Evolutionary conservation across 306 rosid species (phyloP).

Genomic region (Cicer chorassanicum): DNA sequence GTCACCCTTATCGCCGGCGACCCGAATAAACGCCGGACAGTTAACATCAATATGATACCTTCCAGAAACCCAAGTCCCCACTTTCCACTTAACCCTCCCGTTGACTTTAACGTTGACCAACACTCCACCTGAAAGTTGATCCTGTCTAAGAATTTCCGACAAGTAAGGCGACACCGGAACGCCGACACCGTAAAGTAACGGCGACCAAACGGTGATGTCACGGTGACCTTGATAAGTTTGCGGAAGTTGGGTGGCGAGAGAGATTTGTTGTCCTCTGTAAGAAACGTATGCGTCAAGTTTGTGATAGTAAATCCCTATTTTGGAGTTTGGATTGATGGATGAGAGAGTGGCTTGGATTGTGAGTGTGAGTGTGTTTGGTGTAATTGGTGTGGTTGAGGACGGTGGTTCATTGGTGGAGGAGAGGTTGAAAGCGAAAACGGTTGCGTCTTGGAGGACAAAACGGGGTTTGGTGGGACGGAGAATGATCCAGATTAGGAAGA

Average conservation of each 20-base stretch:
- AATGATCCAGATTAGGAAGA: slow-evolving; percentile 61
- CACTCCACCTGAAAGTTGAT: slow-evolving; percentile 53
- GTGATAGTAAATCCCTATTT: slow-evolving; percentile 61
- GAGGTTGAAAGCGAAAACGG: slow-evolving; percentile 64
- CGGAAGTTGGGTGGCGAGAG: slow-evolving; percentile 52
- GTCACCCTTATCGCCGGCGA: slow-evolving; percentile 31
- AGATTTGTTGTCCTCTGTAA: slow-evolving; percentile 69
- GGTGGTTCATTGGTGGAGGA: slow-evolving; percentile 42
- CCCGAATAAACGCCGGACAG: slow-evolving; percentile 67
- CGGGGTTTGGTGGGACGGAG: slow-evolving; percentile 70
- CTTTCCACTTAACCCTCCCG: slow-evolving; percentile 78
- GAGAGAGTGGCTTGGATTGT: slow-evolving; percentile 62
- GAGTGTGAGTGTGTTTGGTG: slow-evolving; percentile 48
- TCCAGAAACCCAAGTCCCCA: slow-evolving; percentile 76
- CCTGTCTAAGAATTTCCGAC: slow-evolving; percentile 49
- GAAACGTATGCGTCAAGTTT: slow-evolving; percentile 55
- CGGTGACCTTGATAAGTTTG: slow-evolving; percentile 64
- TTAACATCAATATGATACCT: slow-evolving; percentile 59
- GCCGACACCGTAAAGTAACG: slow-evolving; percentile 49
- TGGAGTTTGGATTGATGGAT: slow-evolving; percentile 61
- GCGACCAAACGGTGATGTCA: slow-evolving; percentile 72
- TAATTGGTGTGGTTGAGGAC: slow-evolving; percentile 22
- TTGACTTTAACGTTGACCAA: slow-evolving; percentile 58
- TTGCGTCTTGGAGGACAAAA: slow-evolving; percentile 69
- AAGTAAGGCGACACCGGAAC: slow-evolving; percentile 60